A percentile compares a stretch with the other conserved stretches of the same genome.
Evolutionary conservation across 2,329 filamentous ascomycete genomes (phyloP).

Genomic region (Neopestalotiopsis sp.): DNA sequence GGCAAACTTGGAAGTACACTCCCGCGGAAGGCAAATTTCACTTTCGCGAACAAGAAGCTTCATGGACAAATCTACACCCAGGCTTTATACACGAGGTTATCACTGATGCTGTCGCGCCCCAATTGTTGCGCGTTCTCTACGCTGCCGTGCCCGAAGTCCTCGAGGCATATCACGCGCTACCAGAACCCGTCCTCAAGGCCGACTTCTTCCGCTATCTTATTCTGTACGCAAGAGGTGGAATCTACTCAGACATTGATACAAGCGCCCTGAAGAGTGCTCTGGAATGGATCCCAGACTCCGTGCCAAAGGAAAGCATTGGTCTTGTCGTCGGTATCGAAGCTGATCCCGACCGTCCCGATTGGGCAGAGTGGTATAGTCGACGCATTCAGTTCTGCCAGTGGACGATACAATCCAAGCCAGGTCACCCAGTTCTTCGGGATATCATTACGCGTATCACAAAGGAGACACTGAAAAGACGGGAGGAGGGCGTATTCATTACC

Average conservation of each 20-base stretch:
- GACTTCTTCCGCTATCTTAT: slow-evolving; percentile 82
- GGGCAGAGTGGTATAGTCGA: slow-evolving; percentile 94
- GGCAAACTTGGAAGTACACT: slow-evolving; percentile 97
- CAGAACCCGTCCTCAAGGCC: slow-evolving; percentile 77
- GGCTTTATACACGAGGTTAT: slow-evolving; percentile 96
- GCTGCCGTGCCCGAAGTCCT: slow-evolving; percentile 80
- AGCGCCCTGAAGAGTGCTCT: slow-evolving; percentile 80
- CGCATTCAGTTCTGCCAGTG: slow-evolving; percentile 98
- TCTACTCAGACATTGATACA: slow-evolving; percentile 94
- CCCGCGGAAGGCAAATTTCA: slow-evolving; percentile 79
- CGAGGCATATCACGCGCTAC: slow-evolving; percentile 76
- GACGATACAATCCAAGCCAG: slow-evolving; percentile 96
- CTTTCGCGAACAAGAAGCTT: slow-evolving; percentile 84
- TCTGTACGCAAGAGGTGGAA: slow-evolving; percentile 63
- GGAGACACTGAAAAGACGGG: slow-evolving; percentile 78
- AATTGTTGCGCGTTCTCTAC: slow-evolving; percentile 86
- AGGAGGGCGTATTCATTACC: slow-evolving; percentile 50
- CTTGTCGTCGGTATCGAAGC: slow-evolving; percentile 95
- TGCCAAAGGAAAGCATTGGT: slow-evolving; percentile 80
- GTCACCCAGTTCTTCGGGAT: slow-evolving; percentile 89
- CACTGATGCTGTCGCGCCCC: slow-evolving; percentile 83
- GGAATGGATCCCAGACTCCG: slow-evolving; percentile 83
- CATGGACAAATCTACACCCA: slow-evolving; percentile 87
- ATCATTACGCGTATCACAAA: slow-evolving; percentile 86
- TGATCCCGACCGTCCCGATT: slow-evolving; percentile 90